A percentile compares a stretch with the other conserved stretches of the same genome.
Conservation (phyloP, 1,284 basidiomycete genomes). For the Mycosarcoma mackinlayi region DNA sequence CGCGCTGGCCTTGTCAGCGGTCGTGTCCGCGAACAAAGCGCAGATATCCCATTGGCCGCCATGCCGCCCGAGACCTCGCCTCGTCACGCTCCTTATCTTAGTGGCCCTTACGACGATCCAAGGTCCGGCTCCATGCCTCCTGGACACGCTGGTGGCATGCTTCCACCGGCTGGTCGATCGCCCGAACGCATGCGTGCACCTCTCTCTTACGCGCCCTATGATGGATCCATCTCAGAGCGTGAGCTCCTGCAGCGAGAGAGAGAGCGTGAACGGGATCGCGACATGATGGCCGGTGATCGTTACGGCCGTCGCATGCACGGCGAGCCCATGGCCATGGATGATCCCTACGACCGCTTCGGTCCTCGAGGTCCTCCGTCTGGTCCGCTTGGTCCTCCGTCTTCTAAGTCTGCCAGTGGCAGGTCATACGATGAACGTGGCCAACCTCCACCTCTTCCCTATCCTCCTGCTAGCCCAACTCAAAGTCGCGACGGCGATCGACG, state of each 20-base stretch:
- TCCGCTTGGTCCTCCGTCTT: slow-evolving; percentile 23
- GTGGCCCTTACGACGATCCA: slow-evolving; percentile 37
- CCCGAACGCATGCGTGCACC: slow-evolving; percentile 47
- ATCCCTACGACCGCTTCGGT: slow-evolving; percentile 41
- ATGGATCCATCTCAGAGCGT: slow-evolving; percentile 36
- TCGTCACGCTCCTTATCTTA: slow-evolving; percentile 32
- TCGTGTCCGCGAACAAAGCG: slow-evolving; percentile 39
- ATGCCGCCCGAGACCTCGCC: slow-evolving; percentile 38
- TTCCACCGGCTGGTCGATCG: slow-evolving; percentile 38
- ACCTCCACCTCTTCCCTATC: slow-evolving; percentile 41
- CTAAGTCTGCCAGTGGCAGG: slow-evolving; percentile 28
- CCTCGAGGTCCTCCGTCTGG: slow-evolving; percentile 44
- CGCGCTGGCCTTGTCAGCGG: slow-evolving; percentile 12
- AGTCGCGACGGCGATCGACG: slow-evolving; percentile 43
- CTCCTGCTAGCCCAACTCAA: slow-evolving; percentile 41
- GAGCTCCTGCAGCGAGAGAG: slow-evolving; percentile 37
- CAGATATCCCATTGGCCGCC: slow-evolving; percentile 28
- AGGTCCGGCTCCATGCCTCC: slow-evolving; percentile 28
- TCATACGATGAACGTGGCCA: slow-evolving; percentile 41
- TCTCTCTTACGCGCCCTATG: slow-evolving; percentile 32
- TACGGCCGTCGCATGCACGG: slow-evolving; percentile 42
- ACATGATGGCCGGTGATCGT: slow-evolving; percentile 43
- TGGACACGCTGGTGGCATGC: slow-evolving; percentile 28
- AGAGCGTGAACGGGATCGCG: slow-evolving; percentile 39
- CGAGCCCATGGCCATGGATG: slow-evolving; percentile 43